Evolutionary conservation across 2,329 filamentous ascomycete species (phyloP), one percentile per base, ranked within the genome.

Genomic region (Trichoderma atrobrunneum): DNA sequence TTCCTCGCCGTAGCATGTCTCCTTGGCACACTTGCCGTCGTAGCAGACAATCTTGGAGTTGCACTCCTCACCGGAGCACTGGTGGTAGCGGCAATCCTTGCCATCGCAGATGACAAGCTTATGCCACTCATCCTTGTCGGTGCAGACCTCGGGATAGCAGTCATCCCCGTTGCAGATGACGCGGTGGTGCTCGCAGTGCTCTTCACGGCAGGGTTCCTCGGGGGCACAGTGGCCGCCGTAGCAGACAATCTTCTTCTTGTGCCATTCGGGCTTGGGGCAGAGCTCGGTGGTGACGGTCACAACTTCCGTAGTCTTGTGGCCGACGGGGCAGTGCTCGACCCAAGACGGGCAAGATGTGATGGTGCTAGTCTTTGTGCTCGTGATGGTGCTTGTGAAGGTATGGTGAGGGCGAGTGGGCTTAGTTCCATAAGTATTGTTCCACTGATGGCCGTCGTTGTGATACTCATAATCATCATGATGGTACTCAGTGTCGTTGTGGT

Each of bases 191-290:
- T 78, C 73, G 75, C 76, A 77, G 32, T 78, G 71, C 36, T 78
- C 48, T 76, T 74, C 75, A 62, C 73, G 18, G 77, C 75, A 78
- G 61, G 77, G 76, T 74, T 76, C 73, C 72, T 79, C 78, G 36
- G 74, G 77, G 39, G 73, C 70, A 76, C 81, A 83, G 75, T 75
- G 62, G 26, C 78, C 79, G 30, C 80, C 80, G 72, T 77, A 78
- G 76, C 81, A 81, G 77, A 81, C 77, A 21, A 82, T 76, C 75
- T 78, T 79, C 76, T 80, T 79, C 74, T 76, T 75, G 74, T 77
- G 73, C 74, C 75, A 77, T 68, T 76, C 74, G 54, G 78, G 74
- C 56, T 74, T 57, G 5, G 73, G 73, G 59, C 71, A 77, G 71
- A 73, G 57, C 56, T 71, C 74, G 21, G 75, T 76, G 64, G 77